phyloP scores from a whole-genome alignment of 192 early-diverging fungal genomes.

The Coemansia sp. region DNA sequence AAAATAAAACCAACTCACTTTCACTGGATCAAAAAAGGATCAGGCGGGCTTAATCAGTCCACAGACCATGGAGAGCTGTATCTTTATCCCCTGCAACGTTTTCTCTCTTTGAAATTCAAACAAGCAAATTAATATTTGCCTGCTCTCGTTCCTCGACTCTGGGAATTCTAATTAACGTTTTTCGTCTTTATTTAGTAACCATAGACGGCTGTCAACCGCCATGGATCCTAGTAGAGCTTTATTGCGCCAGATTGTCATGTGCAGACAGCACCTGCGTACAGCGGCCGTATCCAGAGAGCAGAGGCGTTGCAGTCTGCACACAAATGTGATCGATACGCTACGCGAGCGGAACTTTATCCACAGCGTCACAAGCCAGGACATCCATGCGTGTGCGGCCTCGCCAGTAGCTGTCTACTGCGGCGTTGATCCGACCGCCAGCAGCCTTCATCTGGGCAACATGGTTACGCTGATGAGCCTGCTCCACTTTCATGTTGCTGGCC shows the following conservation, averaged over 20 bases:
- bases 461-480: slow-evolving; percentile 80
- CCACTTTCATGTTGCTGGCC: slow-evolving; percentile 82
- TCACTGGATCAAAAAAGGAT: no score
- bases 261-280: no score
- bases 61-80: no score
- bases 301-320: slow-evolving; percentile 15
- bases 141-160: no score
- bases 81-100: no score
- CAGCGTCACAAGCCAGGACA: slow-evolving; percentile 57
- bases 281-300: background rate
- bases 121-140: no score
- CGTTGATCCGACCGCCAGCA: slow-evolving; percentile 91
- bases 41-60: no score
- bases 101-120: no score
- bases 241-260: background rate
- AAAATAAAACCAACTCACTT: no score
- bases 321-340: slow-evolving; percentile 42
- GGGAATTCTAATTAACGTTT: no score
- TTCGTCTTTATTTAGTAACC: no score
- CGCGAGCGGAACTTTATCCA: slow-evolving; percentile 58
- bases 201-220: background rate
- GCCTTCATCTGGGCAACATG: slow-evolving; percentile 90
- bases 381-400: slow-evolving; percentile 5
- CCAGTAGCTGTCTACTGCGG: slow-evolving; percentile 76
- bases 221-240: background rate